Evolutionary conservation across 305 asterid genomes (phyloP).

Genomic region (Fraxinus velutina): DNA sequence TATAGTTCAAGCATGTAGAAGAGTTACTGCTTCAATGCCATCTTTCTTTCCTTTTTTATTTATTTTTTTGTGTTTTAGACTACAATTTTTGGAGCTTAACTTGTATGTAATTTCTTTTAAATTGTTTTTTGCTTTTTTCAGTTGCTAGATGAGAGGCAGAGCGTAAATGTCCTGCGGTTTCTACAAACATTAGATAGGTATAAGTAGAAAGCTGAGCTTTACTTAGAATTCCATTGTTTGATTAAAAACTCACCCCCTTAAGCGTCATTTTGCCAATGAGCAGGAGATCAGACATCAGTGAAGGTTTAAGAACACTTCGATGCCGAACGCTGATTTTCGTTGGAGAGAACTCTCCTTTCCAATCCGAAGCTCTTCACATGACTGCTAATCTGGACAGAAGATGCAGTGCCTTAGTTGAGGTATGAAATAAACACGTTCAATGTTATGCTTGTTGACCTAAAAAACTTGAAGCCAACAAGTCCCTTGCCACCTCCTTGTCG

Average conservation of each 20-base stretch:
- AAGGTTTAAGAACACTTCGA: conserved; percentile 58
- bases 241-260: conserved; percentile 17
- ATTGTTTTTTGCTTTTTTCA: conserved; percentile 25
- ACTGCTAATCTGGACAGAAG: conserved; percentile 66
- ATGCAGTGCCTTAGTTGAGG: conserved; percentile 87
- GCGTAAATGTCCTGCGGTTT: conserved; percentile 60
- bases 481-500: neutral
- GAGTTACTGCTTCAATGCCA: conserved; percentile 43
- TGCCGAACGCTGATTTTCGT: conserved; percentile 80
- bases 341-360: conserved; percentile 75
- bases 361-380: conserved; percentile 71
- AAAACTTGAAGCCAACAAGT: neutral
- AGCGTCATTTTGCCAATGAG: conserved; percentile 24
- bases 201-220: conserved; percentile 1
- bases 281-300: conserved; percentile 74
- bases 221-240: neutral
- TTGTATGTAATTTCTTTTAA: neutral
- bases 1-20: conserved; percentile 84
- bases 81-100: conserved; percentile 10
- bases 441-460: neutral
- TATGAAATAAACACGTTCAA: conserved; percentile 20
- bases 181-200: conserved; percentile 77
- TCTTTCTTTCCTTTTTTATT: neutral
- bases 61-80: neutral
- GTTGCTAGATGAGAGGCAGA: conserved; percentile 85